These are phyloP conservation scores for Beauveria caledonica DNA, from an alignment of 2,329 filamentous ascomycete genomes.

Conservation along the genomic window DNA sequence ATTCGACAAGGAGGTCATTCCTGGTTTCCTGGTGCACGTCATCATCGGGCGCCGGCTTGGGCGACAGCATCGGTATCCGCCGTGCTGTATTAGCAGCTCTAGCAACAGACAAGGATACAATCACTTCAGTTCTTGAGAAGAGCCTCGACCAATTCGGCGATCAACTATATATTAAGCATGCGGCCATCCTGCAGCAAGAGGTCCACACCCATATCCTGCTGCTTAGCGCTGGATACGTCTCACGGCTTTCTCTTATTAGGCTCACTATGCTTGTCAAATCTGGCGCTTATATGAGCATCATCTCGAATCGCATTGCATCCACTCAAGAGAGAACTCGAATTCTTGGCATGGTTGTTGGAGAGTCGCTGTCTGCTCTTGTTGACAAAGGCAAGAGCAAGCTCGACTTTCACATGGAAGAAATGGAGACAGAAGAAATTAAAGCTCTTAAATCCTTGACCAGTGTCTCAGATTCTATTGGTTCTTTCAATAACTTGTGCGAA, in stretches of 20 bases:
- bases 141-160: conserved; percentile 72
- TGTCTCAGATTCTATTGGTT: conserved; percentile 55
- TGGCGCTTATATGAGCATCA: conserved; percentile 62
- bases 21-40: conserved; percentile 58
- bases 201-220: conserved; percentile 74
- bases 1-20: conserved; percentile 40
- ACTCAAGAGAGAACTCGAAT: conserved; percentile 69
- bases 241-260: conserved; percentile 56
- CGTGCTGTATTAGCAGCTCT: conserved; percentile 56
- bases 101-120: conserved; percentile 39
- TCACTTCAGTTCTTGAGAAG: conserved; percentile 56
- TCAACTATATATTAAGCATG: conserved; percentile 76
- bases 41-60: conserved; percentile 56
- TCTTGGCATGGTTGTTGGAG: conserved; percentile 81
- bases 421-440: conserved; percentile 59
- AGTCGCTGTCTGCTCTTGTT: conserved; percentile 55
- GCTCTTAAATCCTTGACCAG: conserved; percentile 64
- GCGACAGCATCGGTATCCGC: conserved; percentile 55
- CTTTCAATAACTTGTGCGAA: conserved; percentile 39
- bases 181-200: conserved; percentile 81
- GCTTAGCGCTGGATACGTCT: conserved; percentile 67
- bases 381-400: conserved; percentile 65
- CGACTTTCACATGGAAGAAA: conserved; percentile 77
- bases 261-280: conserved; percentile 64
- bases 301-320: conserved; percentile 78